Conservation (phyloP, 1,139 yeast genomes). For the Candida tunisiensis region DNA sequence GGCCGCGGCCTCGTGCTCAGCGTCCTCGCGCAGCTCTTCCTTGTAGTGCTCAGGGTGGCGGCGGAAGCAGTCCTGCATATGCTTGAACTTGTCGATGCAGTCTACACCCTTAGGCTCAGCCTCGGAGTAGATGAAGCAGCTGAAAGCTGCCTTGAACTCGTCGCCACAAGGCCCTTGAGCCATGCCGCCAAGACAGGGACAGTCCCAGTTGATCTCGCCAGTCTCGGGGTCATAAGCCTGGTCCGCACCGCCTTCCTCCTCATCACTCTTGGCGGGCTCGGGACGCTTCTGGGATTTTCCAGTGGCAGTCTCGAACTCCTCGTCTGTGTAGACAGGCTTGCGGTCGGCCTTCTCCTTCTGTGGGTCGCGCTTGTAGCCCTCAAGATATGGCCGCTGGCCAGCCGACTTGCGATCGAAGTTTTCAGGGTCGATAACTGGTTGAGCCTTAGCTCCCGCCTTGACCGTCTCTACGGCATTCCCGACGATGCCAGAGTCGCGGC, state of each 20-base stretch:
- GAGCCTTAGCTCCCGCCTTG: too few relatives aligned
- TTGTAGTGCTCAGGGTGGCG: constrained; percentile 86
- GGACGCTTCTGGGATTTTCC: neutral
- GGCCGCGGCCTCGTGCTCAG: constrained; percentile 15
- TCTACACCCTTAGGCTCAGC: constrained; percentile 96
- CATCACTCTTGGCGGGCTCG: constrained; percentile 3
- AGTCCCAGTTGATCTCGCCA: constrained; percentile 99
- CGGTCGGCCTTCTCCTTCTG: constrained; percentile 6
- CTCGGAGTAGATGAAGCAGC: constrained; percentile 90
- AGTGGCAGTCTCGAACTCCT: neutral
- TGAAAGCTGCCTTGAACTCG: constrained; percentile 90
- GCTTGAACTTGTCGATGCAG: constrained; percentile 81
- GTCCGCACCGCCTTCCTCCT: constrained; percentile 4
- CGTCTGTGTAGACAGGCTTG: neutral
- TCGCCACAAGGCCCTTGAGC: constrained; percentile 98
- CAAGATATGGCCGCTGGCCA: too few relatives aligned
- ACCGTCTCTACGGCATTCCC: too few relatives aligned
- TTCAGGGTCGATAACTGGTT: too few relatives aligned
- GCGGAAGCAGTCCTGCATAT: constrained; percentile 93
- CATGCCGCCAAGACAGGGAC: constrained; percentile 99
- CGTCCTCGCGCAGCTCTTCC: constrained; percentile 77
- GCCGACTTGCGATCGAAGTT: too few relatives aligned
- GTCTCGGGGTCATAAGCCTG: constrained; percentile 90
- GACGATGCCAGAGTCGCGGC: too few relatives aligned
- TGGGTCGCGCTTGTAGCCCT: too few relatives aligned